Conservation (phyloP, 78 protist species). For the Blattamonas nauphoetae region DNA sequence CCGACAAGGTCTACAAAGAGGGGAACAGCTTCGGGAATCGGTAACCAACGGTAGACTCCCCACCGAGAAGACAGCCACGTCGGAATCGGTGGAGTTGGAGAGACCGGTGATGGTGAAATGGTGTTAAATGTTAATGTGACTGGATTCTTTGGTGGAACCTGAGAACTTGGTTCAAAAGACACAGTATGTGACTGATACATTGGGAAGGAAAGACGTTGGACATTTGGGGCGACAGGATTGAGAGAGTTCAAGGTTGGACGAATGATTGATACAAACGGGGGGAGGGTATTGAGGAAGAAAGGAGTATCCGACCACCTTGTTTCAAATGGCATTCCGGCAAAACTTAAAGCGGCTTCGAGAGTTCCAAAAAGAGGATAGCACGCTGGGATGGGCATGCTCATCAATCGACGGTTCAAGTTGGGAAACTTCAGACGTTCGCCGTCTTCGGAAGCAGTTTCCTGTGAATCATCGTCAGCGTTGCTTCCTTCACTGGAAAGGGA, state of each 20-base stretch:
- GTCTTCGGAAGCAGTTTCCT: no score
- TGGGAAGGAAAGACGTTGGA: neutral
- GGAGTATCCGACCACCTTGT: no score
- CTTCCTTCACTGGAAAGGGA: no score
- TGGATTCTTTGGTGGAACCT: neutral
- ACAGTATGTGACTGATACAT: neutral
- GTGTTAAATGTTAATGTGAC: neutral
- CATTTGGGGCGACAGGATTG: neutral
- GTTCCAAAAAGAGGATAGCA: neutral
- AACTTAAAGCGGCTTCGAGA: neutral
- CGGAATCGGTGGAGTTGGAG: neutral
- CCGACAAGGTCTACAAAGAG: neutral
- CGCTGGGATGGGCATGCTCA: neutral
- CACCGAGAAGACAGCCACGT: neutral
- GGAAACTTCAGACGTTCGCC: no score
- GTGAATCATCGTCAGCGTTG: no score
- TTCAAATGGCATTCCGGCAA: no score
- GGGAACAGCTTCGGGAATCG: neutral
- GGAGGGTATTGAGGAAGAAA: neutral
- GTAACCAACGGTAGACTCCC: neutral
- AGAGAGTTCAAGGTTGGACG: no score
- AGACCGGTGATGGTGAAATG: neutral
- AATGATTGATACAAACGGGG: neutral
- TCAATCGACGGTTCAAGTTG: neutral
- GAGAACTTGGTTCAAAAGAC: neutral